Base-by-base conservation (phyloP, 139 green algal species). In the Micromonas commoda region DNA sequence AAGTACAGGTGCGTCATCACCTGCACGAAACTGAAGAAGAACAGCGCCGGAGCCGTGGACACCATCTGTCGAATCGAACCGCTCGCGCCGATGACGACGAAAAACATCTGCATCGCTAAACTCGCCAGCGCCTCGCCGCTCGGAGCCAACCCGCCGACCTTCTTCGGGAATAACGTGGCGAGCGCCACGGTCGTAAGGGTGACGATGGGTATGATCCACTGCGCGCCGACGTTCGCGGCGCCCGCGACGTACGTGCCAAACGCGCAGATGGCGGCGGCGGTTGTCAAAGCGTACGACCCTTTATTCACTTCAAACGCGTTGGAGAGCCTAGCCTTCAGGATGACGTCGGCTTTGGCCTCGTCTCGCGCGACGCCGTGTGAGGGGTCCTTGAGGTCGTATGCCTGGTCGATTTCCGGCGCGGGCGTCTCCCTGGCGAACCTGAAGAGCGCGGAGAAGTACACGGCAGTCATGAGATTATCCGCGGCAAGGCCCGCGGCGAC, bases 401-500 rank as follows among this genome's bases (percentile, higher is more conserved):
- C 31, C 51, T 61, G n/a, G 69, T 13, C 38, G 37, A 64, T 28
- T 34, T 65, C 23, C 24, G 3, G 3, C 34, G n/a, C 20, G 34
- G 29, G 23, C 38, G 33, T 38, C 23, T 28, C 70, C 16, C n/a
- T 34, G 20, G 71, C 77, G 1, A 86, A 69, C 3, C 28, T 45
- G 60, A 87, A 87, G 51, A 85, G n/a, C 16, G 85, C 76, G 0
- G 89, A 82, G 75, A 96, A 96, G 83, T 96, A 96, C 23, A 93
- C n/a, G 0, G 86, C 89, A 63, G 91, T 90, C 21, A 97, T 91
- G 33, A 97, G 84, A 84, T 97, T 93, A 81, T 97, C 93, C 2
- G 93, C 92, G n/a, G 92, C 92, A 26, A 97, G 86, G 33, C 89
- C 93, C 0, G 92, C 91, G 21, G 64, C 67, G 2, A 85, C 45